Evolutionary conservation across 139 green algal genomes (phyloP).

Genomic region (Chlamydomonas sphaeroides): DNA sequence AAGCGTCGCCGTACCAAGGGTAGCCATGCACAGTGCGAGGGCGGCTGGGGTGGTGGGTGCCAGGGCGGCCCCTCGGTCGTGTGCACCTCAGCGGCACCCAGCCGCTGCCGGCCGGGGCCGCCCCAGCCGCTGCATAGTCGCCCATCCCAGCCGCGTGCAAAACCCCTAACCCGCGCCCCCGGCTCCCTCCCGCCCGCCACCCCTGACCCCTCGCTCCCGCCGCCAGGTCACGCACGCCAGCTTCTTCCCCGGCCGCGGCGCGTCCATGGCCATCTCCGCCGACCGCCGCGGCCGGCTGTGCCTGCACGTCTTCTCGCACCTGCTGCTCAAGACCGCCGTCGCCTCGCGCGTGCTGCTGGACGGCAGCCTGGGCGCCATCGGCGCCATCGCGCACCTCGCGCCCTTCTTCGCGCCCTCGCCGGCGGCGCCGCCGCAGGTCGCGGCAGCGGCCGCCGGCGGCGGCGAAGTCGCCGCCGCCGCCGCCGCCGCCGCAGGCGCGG

Average conservation of each 20-base stretch:
- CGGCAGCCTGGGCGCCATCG: conserved; percentile 44
- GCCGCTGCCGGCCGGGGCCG: no score
- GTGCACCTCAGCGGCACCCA: no score
- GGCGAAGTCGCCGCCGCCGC: conserved; percentile 17
- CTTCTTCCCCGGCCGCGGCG: conserved; percentile 55
- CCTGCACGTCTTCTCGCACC: conserved; percentile 44
- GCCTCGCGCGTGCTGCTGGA: conserved; percentile 35
- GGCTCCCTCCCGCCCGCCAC: no score
- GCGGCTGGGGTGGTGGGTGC: no score
- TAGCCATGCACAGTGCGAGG: no score
- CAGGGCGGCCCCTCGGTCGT: no score
- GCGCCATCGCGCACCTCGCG: conserved; percentile 52
- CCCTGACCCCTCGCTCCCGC: conserved; percentile 18
- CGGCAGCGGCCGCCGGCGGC: background rate
- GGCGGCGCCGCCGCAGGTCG: no score
- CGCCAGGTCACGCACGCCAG: conserved; percentile 47
- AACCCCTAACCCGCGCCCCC: no score
- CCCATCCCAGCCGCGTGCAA: no score
- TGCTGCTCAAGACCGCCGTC: conserved; percentile 41
- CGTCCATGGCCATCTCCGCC: conserved; percentile 36
- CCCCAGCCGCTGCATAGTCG: no score
- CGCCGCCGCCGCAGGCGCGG: background rate
- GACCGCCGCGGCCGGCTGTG: conserved; percentile 50
- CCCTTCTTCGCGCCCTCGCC: conserved; percentile 40
- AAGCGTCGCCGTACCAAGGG: no score